Evolutionary conservation across 805 yeast genomes (phyloP).

Genomic region (Osmozyma mogii): DNA sequence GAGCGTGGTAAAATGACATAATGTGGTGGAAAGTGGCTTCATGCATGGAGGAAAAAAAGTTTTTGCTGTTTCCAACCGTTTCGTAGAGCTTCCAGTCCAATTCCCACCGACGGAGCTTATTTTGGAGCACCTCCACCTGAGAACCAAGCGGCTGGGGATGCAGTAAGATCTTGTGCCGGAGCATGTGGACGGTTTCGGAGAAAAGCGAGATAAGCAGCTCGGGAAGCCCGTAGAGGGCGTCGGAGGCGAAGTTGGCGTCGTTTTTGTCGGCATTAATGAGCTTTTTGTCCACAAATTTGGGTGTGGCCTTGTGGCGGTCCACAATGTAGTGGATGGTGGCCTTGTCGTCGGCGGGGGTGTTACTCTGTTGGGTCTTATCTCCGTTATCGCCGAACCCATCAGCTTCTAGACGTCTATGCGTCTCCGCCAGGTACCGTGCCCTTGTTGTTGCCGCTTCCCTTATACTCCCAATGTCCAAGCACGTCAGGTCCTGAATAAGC

Average conservation of each 20-base stretch:
- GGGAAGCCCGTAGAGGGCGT: slow-evolving; percentile 78
- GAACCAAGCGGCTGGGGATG: slow-evolving; percentile 25
- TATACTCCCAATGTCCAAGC: slow-evolving; percentile 29
- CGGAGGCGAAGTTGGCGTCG: slow-evolving; percentile 60
- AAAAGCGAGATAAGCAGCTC: slow-evolving; percentile 68
- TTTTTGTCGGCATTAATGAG: slow-evolving; percentile 40
- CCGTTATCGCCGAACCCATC: no score
- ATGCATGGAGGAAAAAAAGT: slow-evolving; percentile 46
- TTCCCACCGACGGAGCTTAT: slow-evolving; percentile 54
- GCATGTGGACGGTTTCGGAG: slow-evolving; percentile 60
- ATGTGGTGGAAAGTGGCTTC: slow-evolving; percentile 76
- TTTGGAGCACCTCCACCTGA: slow-evolving; percentile 27
- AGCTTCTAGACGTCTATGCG: no score
- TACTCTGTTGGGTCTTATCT: neutral
- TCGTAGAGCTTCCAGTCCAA: slow-evolving; percentile 60
- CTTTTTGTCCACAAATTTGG: slow-evolving; percentile 34
- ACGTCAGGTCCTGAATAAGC: slow-evolving; percentile 70
- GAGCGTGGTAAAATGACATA: slow-evolving; percentile 66
- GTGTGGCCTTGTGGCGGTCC: slow-evolving; percentile 19
- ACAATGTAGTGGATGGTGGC: slow-evolving; percentile 13
- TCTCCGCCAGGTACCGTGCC: slow-evolving; percentile 23
- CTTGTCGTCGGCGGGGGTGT: slow-evolving; percentile 7
- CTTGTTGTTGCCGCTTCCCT: slow-evolving; percentile 26
- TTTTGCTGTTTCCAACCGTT: slow-evolving; percentile 9
- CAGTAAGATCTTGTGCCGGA: slow-evolving; percentile 48